Percentiles rank a stretch among this genome's conserved stretches.
Evolutionary conservation across 345 rosid genomes (phyloP).

Genomic region (Crucihimalaya himalaica): DNA sequence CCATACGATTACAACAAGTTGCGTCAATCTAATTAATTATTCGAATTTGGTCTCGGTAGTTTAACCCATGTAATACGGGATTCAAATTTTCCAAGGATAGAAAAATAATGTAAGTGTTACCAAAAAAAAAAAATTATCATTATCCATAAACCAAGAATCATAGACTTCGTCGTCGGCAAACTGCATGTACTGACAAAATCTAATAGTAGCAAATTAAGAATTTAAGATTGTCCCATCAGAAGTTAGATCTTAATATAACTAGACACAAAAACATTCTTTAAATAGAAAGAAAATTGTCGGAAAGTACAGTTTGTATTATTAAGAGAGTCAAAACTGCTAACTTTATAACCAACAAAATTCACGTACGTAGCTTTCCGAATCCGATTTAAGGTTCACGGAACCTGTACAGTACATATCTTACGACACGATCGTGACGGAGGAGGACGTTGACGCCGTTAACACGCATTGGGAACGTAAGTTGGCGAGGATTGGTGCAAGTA

Average conservation of each 20-base stretch:
- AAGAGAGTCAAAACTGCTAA: slow-evolving; percentile 13
- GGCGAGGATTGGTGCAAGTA: not conserved
- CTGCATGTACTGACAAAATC: not conserved
- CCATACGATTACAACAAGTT: not conserved
- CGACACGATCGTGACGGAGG: slow-evolving; percentile 24
- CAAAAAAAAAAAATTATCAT: too few species aligned
- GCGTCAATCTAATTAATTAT: not conserved
- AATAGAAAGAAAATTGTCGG: slow-evolving; percentile 37
- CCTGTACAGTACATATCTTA: not conserved
- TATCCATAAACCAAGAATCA: slow-evolving; percentile 4
- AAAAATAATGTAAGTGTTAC: too few species aligned
- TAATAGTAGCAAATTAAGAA: not conserved
- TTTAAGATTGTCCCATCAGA: slow-evolving; percentile 31
- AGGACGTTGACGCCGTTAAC: slow-evolving; percentile 27
- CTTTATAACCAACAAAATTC: slow-evolving; percentile 1
- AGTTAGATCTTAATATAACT: slow-evolving; percentile 12
- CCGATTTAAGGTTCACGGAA: slow-evolving; percentile 36
- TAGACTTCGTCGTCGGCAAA: slow-evolving; percentile 16
- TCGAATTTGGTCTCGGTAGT: not conserved
- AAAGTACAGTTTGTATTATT: slow-evolving; percentile 16
- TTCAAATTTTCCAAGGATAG: too few species aligned
- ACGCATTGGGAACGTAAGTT: slow-evolving; percentile 29
- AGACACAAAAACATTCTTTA: slow-evolving; percentile 17
- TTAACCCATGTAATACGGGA: not conserved
- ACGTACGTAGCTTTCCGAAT: slow-evolving; percentile 19